These are phyloP conservation scores for Crassisporium funariophilum DNA, from an alignment of 768 basidiomycete species.

Conservation along the genomic window DNA sequence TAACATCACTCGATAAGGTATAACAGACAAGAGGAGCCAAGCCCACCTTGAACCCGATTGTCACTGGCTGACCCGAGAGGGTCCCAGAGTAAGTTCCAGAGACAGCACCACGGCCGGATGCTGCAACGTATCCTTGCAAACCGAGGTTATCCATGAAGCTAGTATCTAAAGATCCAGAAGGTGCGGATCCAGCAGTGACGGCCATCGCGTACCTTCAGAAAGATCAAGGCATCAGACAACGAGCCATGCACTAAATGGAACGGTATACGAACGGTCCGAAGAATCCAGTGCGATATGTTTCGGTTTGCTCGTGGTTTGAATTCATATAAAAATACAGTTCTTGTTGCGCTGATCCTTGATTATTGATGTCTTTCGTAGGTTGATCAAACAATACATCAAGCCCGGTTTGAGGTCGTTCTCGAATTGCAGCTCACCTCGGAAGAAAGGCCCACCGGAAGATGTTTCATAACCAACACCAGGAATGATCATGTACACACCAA, in stretches of 20 bases:
- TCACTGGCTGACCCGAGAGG: conserved; percentile 39
- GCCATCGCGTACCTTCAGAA: conserved; percentile 41
- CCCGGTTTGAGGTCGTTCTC: no score
- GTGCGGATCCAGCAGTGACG: conserved; percentile 43
- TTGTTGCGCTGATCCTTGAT: conserved; percentile 48
- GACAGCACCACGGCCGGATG: conserved; percentile 47
- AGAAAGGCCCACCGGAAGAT: conserved; percentile 52
- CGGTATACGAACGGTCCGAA: conserved; percentile 42
- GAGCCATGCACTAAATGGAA: background rate
- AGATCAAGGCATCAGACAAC: background rate
- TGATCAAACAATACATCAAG: background rate
- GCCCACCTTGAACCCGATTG: conserved; percentile 44
- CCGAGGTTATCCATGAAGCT: conserved; percentile 46
- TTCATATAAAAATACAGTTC: conserved; percentile 56
- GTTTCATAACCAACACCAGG: conserved; percentile 47
- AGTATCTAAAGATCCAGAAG: conserved; percentile 43
- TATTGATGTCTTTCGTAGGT: conserved; percentile 41
- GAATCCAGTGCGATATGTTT: conserved; percentile 46
- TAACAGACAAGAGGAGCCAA: background rate
- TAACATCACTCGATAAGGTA: background rate
- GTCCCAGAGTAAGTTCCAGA: conserved; percentile 45
- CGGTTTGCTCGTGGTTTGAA: conserved; percentile 47
- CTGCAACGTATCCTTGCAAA: conserved; percentile 44
- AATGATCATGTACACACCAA: conserved; percentile 48
- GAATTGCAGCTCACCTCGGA: conserved; percentile 45